A percentile compares a stretch with the other conserved stretches of the same genome.
phyloP scores from a whole-genome alignment of 106 monocot genomes.

The Dendrobium catenatum region DNA sequence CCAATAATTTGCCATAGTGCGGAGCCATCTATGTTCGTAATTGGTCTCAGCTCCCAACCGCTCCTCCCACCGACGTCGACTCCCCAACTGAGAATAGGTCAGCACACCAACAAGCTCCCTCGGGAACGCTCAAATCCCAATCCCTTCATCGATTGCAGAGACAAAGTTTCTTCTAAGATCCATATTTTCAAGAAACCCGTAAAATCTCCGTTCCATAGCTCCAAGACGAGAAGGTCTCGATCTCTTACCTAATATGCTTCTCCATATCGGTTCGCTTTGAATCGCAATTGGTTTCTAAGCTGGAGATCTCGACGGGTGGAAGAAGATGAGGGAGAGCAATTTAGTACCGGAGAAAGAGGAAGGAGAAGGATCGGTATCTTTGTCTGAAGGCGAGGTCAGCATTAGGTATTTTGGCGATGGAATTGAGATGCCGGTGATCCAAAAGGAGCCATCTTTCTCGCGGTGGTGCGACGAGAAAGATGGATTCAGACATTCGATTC shows the following conservation, averaged over 20 bases:
- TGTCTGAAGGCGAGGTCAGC: not conserved
- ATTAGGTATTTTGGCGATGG: not conserved
- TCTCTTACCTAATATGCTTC: not conserved
- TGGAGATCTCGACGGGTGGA: not conserved
- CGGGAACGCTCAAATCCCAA: not conserved
- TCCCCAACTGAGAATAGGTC: not conserved
- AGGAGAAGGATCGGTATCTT: conserved; percentile 1
- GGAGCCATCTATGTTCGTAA: not conserved
- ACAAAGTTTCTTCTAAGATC: not conserved
- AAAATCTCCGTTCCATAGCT: not conserved
- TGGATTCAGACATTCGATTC: conserved; percentile 3
- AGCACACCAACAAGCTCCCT: not conserved
- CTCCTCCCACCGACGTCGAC: not conserved
- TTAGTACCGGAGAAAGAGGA: not conserved
- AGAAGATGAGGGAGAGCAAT: conserved; percentile 8
- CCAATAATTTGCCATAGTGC: no score
- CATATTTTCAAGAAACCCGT: not conserved
- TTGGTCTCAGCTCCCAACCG: not conserved
- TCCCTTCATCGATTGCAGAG: not conserved
- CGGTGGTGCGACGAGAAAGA: conserved; percentile 49
- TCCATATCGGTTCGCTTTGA: not conserved
- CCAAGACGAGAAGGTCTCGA: not conserved
- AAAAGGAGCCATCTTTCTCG: conserved; percentile 68
- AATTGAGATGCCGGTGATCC: conserved; percentile 7
- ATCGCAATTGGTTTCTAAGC: not conserved